Evolutionary conservation across 805 yeast genomes (phyloP).

Genomic region (Wickerhamomyces mucosus): DNA sequence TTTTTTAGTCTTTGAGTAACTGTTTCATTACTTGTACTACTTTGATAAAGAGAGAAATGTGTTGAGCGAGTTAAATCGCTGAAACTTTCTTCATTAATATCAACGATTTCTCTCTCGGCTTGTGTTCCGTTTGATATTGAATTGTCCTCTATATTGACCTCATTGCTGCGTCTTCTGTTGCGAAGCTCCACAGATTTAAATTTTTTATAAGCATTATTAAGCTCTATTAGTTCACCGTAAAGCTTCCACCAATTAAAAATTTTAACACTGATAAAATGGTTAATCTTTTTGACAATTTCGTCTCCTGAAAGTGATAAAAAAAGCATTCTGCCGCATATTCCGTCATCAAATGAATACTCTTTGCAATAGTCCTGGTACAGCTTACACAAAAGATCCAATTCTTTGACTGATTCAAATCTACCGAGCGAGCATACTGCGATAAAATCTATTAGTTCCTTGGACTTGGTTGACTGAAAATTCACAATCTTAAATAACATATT

Average conservation of each 20-base stretch:
- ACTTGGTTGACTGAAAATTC: conserved; percentile 19
- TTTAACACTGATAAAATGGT: conserved; percentile 23
- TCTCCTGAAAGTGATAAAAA: conserved; percentile 15
- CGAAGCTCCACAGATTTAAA: conserved; percentile 15
- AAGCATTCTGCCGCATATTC: conserved; percentile 10
- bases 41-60: conserved; percentile 13
- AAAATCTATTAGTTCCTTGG: conserved; percentile 13
- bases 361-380: conserved; percentile 7
- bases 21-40: conserved; percentile 1
- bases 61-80: conserved; percentile 15
- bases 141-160: not conserved
- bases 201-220: conserved; percentile 24
- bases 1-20: too few species aligned
- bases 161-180: conserved; percentile 5
- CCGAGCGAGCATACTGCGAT: conserved; percentile 5
- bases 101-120: conserved; percentile 16
- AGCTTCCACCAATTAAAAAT: conserved; percentile 36
- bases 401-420: conserved; percentile 4
- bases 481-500: conserved; percentile 29
- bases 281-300: conserved; percentile 22
- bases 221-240: conserved; percentile 30
- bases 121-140: not conserved
- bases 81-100: conserved; percentile 17
- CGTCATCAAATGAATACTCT: conserved; percentile 16
- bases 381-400: conserved; percentile 12